These are phyloP conservation scores for Gynandropsis gynandra DNA, from an alignment of 345 rosid genomes.

Conservation along the genomic window DNA sequence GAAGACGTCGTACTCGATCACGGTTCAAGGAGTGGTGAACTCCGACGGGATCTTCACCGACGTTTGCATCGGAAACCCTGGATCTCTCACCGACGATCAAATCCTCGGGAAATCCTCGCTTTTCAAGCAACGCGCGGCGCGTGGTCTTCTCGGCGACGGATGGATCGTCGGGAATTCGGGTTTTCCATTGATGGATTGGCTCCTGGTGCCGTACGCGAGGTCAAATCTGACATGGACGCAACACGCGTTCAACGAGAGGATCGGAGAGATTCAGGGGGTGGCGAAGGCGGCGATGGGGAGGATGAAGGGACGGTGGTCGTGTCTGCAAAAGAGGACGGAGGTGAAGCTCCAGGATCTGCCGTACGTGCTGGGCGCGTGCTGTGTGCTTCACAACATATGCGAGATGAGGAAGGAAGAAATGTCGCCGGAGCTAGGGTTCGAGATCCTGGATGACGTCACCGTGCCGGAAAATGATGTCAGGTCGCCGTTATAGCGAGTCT, in stretches of 20 bases:
- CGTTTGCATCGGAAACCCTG: constrained; percentile 79
- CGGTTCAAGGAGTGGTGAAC: constrained; percentile 78
- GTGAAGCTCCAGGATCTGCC: constrained; percentile 76
- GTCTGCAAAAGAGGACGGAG: constrained; percentile 75
- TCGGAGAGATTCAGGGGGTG: constrained; percentile 35
- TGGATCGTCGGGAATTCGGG: constrained; percentile 63
- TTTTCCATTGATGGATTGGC: constrained; percentile 63
- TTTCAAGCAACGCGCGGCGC: constrained; percentile 45
- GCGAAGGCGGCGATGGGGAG: constrained; percentile 49
- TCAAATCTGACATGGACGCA: constrained; percentile 76
- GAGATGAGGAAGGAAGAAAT: constrained; percentile 63
- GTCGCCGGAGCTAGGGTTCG: constrained; percentile 37
- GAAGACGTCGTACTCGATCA: constrained; percentile 74
- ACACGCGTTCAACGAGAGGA: constrained; percentile 57
- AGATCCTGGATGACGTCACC: constrained; percentile 56
- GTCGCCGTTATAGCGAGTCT: no score
- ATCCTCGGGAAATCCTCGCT: constrained; percentile 67
- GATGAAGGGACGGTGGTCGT: constrained; percentile 68
- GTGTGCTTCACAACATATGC: constrained; percentile 73
- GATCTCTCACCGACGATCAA: constrained; percentile 68
- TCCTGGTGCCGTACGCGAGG: constrained; percentile 64
- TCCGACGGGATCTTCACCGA: constrained; percentile 63
- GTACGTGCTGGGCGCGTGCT: constrained; percentile 75
- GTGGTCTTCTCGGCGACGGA: constrained; percentile 48
- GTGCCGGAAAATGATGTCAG: constrained; percentile 50